phyloP scores from a whole-genome alignment of 2,329 filamentous ascomycete species.

The Dryadomyces sulphureus region DNA sequence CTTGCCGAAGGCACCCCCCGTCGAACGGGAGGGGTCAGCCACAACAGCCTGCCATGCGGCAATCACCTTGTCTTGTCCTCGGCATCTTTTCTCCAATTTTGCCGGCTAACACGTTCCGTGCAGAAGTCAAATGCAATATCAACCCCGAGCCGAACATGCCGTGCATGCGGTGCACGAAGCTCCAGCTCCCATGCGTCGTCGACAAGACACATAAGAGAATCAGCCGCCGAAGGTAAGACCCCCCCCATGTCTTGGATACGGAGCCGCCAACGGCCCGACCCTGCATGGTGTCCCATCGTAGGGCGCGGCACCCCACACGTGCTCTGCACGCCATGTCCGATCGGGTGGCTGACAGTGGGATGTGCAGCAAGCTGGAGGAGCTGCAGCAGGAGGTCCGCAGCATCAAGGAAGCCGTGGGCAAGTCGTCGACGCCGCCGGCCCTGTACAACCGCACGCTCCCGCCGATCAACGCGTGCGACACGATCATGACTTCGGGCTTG shows the following conservation, averaged over 20 bases:
- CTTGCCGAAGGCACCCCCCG: not conserved
- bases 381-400: slow-evolving; percentile 38
- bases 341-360: slow-evolving; percentile 2
- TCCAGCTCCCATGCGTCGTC: slow-evolving; percentile 11
- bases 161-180: slow-evolving; percentile 11
- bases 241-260: not conserved
- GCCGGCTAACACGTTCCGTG: not conserved
- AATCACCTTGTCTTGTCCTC: too few relatives aligned
- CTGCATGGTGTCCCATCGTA: not conserved
- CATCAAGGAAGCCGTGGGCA: slow-evolving; percentile 35
- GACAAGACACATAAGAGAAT: slow-evolving; percentile 12
- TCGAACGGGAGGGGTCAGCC: not conserved
- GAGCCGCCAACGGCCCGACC: not conserved
- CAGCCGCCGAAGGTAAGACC: slow-evolving; percentile 10
- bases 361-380: slow-evolving; percentile 39
- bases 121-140: slow-evolving; percentile 14
- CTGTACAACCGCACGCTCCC: slow-evolving; percentile 11
- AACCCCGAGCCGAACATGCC: slow-evolving; percentile 8
- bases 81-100: not conserved
- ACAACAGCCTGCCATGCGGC: not conserved
- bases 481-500: slow-evolving; percentile 6
- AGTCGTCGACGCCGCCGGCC: slow-evolving; percentile 9
- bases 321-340: not conserved
- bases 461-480: slow-evolving; percentile 10
- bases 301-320: not conserved